Percentiles rank a stretch among this genome's conserved stretches.
phyloP scores from a whole-genome alignment of 2,329 filamentous ascomycete species.

The Stagonosporopsis chrysanthemi region DNA sequence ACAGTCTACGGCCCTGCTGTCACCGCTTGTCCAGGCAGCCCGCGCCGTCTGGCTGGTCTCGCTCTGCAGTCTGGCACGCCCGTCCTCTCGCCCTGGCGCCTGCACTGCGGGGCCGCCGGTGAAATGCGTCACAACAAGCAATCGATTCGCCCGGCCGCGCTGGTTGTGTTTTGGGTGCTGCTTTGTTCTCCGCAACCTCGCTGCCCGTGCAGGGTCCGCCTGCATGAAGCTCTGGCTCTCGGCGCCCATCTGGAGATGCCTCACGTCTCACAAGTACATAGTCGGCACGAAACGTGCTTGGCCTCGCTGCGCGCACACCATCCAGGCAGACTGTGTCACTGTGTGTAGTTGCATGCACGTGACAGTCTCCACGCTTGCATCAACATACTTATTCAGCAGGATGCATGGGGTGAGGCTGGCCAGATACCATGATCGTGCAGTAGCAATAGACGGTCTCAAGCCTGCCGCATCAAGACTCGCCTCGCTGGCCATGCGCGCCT shows the following conservation, averaged over 20 bases:
- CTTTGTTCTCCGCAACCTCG: slow-evolving; percentile 11
- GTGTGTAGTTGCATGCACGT: not conserved
- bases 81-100: slow-evolving; percentile 4
- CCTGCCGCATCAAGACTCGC: not conserved
- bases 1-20: not conserved
- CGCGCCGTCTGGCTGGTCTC: not conserved
- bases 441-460: not conserved
- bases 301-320: not conserved
- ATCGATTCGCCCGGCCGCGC: slow-evolving; percentile 10
- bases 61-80: not conserved
- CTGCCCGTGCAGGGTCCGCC: slow-evolving; percentile 1
- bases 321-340: too few relatives aligned
- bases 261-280: not conserved
- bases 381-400: not conserved
- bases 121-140: slow-evolving; percentile 18
- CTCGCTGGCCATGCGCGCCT: not conserved
- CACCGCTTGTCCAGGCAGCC: slow-evolving; percentile 14
- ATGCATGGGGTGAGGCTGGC: too few relatives aligned
- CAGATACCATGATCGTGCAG: not conserved
- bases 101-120: slow-evolving; percentile 21
- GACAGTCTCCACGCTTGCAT: not conserved
- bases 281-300: not conserved
- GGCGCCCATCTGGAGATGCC: not conserved
- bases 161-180: slow-evolving; percentile 5
- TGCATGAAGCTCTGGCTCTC: slow-evolving; percentile 6